phyloP scores from a whole-genome alignment of 2,329 filamentous ascomycete genomes.

The Stagonosporopsis chrysanthemi region DNA sequence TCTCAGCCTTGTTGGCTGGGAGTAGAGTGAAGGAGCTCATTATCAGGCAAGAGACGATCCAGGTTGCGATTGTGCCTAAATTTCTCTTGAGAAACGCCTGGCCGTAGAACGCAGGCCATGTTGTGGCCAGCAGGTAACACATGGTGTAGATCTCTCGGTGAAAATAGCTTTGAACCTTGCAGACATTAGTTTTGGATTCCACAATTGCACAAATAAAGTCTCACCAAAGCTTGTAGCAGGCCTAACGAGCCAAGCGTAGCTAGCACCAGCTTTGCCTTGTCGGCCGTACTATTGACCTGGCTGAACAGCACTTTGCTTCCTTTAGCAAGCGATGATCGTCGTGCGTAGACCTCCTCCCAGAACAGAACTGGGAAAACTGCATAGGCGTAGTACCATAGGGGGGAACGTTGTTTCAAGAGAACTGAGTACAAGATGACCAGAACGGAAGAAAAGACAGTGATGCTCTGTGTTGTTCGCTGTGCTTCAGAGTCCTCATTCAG shows the following conservation, averaged over 20 bases:
- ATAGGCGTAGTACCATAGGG: slow-evolving; percentile 87
- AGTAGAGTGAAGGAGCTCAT: slow-evolving; percentile 94
- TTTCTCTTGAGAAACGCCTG: slow-evolving; percentile 74
- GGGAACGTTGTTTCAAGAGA: slow-evolving; percentile 80
- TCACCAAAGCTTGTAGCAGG: slow-evolving; percentile 76
- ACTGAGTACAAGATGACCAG: slow-evolving; percentile 80
- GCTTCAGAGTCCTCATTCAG: slow-evolving; percentile 73
- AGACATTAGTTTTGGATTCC: neutral
- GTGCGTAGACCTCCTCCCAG: slow-evolving; percentile 93
- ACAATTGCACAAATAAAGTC: slow-evolving; percentile 13
- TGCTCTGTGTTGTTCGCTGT: slow-evolving; percentile 66
- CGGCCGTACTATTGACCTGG: slow-evolving; percentile 68
- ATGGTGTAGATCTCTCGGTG: slow-evolving; percentile 85
- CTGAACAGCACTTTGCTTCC: slow-evolving; percentile 74
- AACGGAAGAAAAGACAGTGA: slow-evolving; percentile 74
- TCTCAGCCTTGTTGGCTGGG: slow-evolving; percentile 84
- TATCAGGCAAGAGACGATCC: slow-evolving; percentile 76
- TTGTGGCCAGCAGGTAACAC: slow-evolving; percentile 76
- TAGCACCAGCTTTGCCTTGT: slow-evolving; percentile 66
- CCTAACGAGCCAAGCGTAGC: slow-evolving; percentile 73
- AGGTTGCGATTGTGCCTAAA: slow-evolving; percentile 68
- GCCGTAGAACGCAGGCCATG: slow-evolving; percentile 83
- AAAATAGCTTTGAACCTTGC: slow-evolving; percentile 87
- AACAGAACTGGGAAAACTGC: slow-evolving; percentile 91
- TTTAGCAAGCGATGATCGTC: slow-evolving; percentile 71